These are phyloP conservation scores for Diatrype stigma DNA, from an alignment of 2,329 filamentous ascomycete species.

Conservation along the genomic window DNA sequence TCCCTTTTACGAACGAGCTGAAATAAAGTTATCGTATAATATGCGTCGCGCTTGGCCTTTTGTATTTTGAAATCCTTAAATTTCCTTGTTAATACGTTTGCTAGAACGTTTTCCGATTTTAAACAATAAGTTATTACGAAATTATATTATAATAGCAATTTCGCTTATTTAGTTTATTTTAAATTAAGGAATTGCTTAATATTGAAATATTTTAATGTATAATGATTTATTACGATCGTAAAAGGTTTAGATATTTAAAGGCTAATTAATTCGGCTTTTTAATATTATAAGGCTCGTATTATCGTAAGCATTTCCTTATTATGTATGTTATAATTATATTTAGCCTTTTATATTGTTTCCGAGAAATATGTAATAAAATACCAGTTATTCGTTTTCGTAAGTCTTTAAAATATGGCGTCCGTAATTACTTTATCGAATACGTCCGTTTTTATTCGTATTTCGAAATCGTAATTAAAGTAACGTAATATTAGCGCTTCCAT, in stretches of 20 bases:
- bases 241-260: background rate
- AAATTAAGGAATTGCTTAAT: no score
- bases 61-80: background rate
- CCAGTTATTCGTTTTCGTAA: background rate
- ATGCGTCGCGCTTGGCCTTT: background rate
- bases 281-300: background rate
- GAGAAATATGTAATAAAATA: no score
- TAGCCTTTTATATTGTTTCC: no score
- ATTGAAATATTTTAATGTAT: no score
- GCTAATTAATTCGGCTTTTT: background rate
- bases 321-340: conserved; percentile 1
- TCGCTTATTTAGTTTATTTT: no score
- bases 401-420: background rate
- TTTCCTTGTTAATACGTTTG: background rate
- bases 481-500: background rate
- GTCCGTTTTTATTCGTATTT: no score
- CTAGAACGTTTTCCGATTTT: background rate
- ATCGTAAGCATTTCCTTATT: conserved; percentile 1
- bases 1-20: background rate
- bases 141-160: no score
- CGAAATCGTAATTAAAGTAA: background rate
- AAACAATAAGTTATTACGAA: background rate
- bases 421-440: background rate
- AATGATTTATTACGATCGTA: no score
- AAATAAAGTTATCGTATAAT: no score